Conservation (phyloP, 2,329 filamentous ascomycete genomes). For the Sphaerostilbella broomeana region DNA sequence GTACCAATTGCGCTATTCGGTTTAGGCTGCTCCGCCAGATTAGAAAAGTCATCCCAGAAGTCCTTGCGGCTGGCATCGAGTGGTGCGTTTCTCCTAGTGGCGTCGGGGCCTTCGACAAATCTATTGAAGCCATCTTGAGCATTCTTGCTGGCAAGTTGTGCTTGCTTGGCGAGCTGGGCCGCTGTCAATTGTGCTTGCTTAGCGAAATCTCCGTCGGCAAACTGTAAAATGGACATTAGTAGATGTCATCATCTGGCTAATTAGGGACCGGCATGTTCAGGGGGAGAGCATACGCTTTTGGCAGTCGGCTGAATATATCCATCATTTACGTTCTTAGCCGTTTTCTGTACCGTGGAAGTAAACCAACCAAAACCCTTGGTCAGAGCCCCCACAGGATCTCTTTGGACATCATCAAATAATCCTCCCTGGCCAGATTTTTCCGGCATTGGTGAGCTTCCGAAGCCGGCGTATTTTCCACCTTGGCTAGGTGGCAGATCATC, state of each 20-base stretch:
- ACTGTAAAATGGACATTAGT: conserved; percentile 39
- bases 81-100: conserved; percentile 31
- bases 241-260: neutral
- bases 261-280: neutral
- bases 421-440: conserved; percentile 36
- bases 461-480: conserved; percentile 87
- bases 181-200: conserved; percentile 57
- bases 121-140: conserved; percentile 75
- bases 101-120: conserved; percentile 73
- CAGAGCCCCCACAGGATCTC: conserved; percentile 80
- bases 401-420: conserved; percentile 80
- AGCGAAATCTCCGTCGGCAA: conserved; percentile 74
- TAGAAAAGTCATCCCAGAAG: conserved; percentile 90
- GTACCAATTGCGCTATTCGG: conserved; percentile 49
- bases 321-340: conserved; percentile 85
- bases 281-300: conserved; percentile 22
- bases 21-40: conserved; percentile 52
- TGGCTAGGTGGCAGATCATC: conserved; percentile 76
- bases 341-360: conserved; percentile 77
- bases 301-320: conserved; percentile 90
- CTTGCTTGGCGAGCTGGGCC: conserved; percentile 59
- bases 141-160: conserved; percentile 63
- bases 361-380: conserved; percentile 96
- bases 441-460: conserved; percentile 68
- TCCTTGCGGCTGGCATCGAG: conserved; percentile 64